Conservation (phyloP, 805 yeast genomes). For the Scheffersomyces stipitis region DNA sequence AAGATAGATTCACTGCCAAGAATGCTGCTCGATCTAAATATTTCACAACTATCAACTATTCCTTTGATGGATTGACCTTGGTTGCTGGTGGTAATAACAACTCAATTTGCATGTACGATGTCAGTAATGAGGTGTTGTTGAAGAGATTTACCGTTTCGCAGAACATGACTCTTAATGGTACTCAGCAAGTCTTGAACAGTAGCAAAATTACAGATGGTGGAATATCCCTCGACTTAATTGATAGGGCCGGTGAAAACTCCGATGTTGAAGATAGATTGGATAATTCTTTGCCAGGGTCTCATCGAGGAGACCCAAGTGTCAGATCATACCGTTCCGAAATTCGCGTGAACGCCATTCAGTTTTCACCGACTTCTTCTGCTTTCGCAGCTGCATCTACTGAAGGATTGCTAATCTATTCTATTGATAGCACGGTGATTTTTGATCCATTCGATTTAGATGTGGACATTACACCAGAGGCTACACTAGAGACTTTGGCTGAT, state of each 20-base stretch:
- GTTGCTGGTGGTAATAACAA: conserved; percentile 94
- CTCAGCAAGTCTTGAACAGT: conserved; percentile 75
- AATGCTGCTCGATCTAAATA: conserved; percentile 82
- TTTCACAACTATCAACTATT: conserved; percentile 78
- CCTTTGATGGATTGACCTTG: conserved; percentile 84
- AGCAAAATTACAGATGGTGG: conserved; percentile 86
- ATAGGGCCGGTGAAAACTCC: conserved; percentile 80
- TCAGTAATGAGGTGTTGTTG: conserved; percentile 81
- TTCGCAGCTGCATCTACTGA: conserved; percentile 97
- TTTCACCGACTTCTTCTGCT: conserved; percentile 86
- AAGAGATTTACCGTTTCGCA: conserved; percentile 80
- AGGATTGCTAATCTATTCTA: conserved; percentile 79
- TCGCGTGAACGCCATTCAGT: conserved; percentile 73
- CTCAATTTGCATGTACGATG: conserved; percentile 87
- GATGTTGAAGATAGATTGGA: conserved; percentile 84
- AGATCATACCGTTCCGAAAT: conserved; percentile 78
- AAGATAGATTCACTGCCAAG: conserved; percentile 77
- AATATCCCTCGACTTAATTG: conserved; percentile 68
- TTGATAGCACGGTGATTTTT: conserved; percentile 71
- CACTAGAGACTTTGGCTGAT: conserved; percentile 52
- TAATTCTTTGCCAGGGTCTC: conserved; percentile 79
- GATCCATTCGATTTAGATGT: conserved; percentile 95
- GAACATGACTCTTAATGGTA: conserved; percentile 91
- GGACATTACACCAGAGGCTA: conserved; percentile 83
- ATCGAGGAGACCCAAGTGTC: conserved; percentile 70